Evolutionary conservation across 805 yeast genomes (phyloP).

Genomic region (Pichia paraexigua): DNA sequence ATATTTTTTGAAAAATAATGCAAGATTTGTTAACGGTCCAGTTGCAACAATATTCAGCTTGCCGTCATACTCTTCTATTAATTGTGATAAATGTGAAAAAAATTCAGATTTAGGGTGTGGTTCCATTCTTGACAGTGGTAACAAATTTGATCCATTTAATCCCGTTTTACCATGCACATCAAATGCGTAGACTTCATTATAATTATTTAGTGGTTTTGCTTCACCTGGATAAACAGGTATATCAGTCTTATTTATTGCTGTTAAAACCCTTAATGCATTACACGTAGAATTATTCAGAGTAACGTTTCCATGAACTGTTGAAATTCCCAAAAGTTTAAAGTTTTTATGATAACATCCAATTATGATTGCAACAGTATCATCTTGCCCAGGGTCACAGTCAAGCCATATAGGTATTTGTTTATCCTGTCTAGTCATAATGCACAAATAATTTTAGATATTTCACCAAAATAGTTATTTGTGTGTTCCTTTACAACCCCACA

Average conservation of each 20-base stretch:
- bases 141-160: slow-evolving; percentile 60
- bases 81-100: slow-evolving; percentile 18
- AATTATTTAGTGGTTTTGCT: slow-evolving; percentile 44
- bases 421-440: not conserved
- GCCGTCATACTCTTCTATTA: slow-evolving; percentile 31
- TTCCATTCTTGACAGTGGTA: slow-evolving; percentile 39
- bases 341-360: slow-evolving; percentile 53
- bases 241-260: slow-evolving; percentile 44
- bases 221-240: slow-evolving; percentile 66
- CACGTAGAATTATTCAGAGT: slow-evolving; percentile 55
- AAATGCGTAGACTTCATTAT: slow-evolving; percentile 42
- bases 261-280: slow-evolving; percentile 60
- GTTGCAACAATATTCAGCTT: slow-evolving; percentile 59
- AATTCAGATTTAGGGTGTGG: slow-evolving; percentile 15
- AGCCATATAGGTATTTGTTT: slow-evolving; percentile 62
- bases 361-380: slow-evolving; percentile 72
- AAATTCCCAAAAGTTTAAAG: slow-evolving; percentile 56
- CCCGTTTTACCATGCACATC: slow-evolving; percentile 71
- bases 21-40: slow-evolving; percentile 71
- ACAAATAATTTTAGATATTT: no score
- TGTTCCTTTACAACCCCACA: not conserved
- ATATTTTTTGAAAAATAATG: slow-evolving; percentile 42
- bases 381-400: slow-evolving; percentile 92
- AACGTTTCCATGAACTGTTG: slow-evolving; percentile 71
- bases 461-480: no score